These are phyloP conservation scores for Leavenworthia alabamica DNA, from an alignment of 345 rosid genomes.

Conservation along the genomic window DNA sequence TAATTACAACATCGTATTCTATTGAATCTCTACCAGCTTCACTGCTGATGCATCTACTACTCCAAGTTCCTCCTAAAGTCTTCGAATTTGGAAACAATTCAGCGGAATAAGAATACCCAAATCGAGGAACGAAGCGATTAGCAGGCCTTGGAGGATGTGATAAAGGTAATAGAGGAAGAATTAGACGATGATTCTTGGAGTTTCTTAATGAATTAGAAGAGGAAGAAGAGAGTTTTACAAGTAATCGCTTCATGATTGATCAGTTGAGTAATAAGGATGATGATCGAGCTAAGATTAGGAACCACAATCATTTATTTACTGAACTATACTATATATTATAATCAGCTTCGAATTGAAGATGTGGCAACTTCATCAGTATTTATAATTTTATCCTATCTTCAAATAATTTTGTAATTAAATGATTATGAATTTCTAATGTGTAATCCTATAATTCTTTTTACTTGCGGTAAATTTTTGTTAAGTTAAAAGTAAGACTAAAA, in stretches of 20 bases:
- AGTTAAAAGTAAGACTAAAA: too few relatives aligned
- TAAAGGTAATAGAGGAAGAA: slow-evolving; percentile 9
- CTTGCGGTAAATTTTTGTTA: too few relatives aligned
- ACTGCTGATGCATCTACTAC: slow-evolving; percentile 39
- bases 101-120: slow-evolving; percentile 15
- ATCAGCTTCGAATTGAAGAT: neutral
- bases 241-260: slow-evolving; percentile 43
- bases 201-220: slow-evolving; percentile 17
- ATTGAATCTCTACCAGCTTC: slow-evolving; percentile 54
- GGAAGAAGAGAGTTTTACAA: slow-evolving; percentile 17
- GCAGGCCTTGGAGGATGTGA: slow-evolving; percentile 11
- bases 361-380: too few relatives aligned
- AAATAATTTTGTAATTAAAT: too few relatives aligned
- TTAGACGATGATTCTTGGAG: slow-evolving; percentile 7
- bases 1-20: slow-evolving; percentile 85
- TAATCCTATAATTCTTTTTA: too few relatives aligned
- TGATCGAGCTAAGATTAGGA: neutral
- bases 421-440: too few relatives aligned
- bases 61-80: slow-evolving; percentile 1
- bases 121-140: slow-evolving; percentile 12
- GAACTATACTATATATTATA: neutral
- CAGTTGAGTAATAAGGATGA: neutral
- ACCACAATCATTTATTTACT: neutral
- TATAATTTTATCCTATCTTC: too few relatives aligned
- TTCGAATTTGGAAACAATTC: slow-evolving; percentile 17